Evolutionary conservation across 1,284 basidiomycete genomes (phyloP).

Genomic region (Exobasidium rhododendri): DNA sequence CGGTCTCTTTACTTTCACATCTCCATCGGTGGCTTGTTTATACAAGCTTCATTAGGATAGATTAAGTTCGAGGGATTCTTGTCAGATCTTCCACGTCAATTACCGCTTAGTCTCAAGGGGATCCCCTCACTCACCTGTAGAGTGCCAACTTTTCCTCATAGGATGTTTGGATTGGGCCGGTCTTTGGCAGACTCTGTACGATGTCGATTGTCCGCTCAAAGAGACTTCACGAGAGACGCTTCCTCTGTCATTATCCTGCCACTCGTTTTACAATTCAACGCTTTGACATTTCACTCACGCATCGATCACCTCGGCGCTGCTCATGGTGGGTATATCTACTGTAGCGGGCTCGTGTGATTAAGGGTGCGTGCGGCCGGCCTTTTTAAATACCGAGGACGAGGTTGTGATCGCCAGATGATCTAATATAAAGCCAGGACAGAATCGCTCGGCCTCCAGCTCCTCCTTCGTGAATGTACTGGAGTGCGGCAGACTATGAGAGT

Average conservation of each 20-base stretch:
- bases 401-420: too few relatives aligned
- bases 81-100: neutral
- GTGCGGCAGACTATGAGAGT: too few relatives aligned
- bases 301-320: constrained; percentile 51
- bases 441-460: too few relatives aligned
- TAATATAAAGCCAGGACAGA: too few relatives aligned
- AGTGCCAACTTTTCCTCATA: constrained; percentile 94
- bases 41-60: constrained; percentile 62
- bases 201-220: constrained; percentile 93
- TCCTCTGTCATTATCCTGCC: too few relatives aligned
- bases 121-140: constrained; percentile 64
- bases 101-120: neutral
- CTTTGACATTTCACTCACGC: constrained; percentile 23
- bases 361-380: too few relatives aligned
- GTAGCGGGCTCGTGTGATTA: too few relatives aligned
- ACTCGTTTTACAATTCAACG: neutral
- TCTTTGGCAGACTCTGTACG: constrained; percentile 82
- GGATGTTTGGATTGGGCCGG: constrained; percentile 89
- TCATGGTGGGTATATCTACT: constrained; percentile 35
- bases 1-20: constrained; percentile 75
- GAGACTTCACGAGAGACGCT: constrained; percentile 59
- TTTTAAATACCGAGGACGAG: too few relatives aligned
- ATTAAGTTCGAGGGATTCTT: constrained; percentile 1
- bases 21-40: constrained; percentile 90
- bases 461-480: too few relatives aligned